Base-by-base conservation (phyloP, 106 monocot genomes). In the Apostasia shenzhenica region DNA sequence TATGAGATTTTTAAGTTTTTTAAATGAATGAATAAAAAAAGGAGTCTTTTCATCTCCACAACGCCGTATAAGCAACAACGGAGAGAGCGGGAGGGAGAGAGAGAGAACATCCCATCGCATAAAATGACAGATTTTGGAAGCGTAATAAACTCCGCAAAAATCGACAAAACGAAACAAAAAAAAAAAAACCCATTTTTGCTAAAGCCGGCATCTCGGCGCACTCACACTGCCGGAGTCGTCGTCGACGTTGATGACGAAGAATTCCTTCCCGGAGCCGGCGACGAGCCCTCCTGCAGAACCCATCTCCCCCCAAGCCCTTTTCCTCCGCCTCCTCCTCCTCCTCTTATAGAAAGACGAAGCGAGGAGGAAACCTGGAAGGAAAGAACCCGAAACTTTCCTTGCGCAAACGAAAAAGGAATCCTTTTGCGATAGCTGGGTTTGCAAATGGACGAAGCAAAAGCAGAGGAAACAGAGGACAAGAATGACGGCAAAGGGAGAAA, bases 331-430 rank as follows among this genome's bases (percentile, higher is more conserved):
- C 12, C 11, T 5, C 3, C 9, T 56, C 13, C 13, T 56, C n/a
- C 3, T 56, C 13, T 12, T 42, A 61, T 43, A 62, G 44, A 62
- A 62, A 45, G 13, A 13, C 11, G 42, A 14, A 45, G 62, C 43
- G 8, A 50, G n/a, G 12, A 13, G 44, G 13, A 62, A 45, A 45
- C 12, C 10, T 4, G 45, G 62, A 62, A 62, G 62, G 45, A 62
- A 62, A 62, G 62, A 62, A 62, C 62, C 62, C 1, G 62, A 62
- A 62, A 62, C 62, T 45, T 62, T 62, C 62, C 62, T 62, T 62
- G 62, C 12, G 12, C 9, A 62, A 62, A 62, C 26, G 62, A 62
- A 62, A 9, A 44, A 44, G 44, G 62, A 62, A 62, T 62, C 62
- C 62, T 8, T 61, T 61, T 43, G 61, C 41, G 9, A 61, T 3